Percentiles rank a stretch among this genome's conserved stretches.
These are phyloP conservation scores for Chlamydomonas schloesseri DNA, from an alignment of 139 green algal genomes.

Conservation along the genomic window DNA sequence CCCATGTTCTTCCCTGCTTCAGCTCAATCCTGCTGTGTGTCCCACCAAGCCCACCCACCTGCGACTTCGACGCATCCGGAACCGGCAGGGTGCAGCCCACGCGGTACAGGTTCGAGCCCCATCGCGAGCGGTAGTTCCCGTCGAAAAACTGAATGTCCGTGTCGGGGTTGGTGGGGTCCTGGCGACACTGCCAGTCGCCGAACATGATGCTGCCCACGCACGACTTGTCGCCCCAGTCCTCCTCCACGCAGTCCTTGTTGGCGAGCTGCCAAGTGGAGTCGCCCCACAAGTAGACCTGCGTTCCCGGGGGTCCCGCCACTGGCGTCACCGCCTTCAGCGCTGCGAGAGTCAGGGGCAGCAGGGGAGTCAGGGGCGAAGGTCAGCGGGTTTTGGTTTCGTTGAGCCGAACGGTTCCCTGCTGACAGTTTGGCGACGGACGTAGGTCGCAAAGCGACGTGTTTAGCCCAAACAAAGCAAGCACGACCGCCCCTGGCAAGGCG, in stretches of 20 bases:
- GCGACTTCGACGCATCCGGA: background rate
- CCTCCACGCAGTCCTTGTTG: constrained; percentile 1
- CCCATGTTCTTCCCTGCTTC: too few species aligned
- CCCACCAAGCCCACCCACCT: constrained; percentile 28
- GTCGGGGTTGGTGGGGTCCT: background rate
- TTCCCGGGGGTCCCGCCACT: constrained; percentile 16
- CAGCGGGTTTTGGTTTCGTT: background rate
- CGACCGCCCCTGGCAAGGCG: too few species aligned
- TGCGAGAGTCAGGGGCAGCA: background rate
- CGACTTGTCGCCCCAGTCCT: background rate
- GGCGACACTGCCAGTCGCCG: constrained; percentile 36
- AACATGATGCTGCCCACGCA: constrained; percentile 31
- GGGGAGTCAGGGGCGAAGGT: too few species aligned
- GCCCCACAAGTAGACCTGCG: background rate
- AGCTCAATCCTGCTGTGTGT: too few species aligned
- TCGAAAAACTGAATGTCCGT: background rate
- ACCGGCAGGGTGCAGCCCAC: constrained; percentile 4
- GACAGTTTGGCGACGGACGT: background rate
- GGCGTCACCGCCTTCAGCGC: background rate
- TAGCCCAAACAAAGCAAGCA: too few species aligned
- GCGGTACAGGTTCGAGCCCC: background rate
- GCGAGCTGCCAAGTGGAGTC: constrained; percentile 1
- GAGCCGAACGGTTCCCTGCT: background rate
- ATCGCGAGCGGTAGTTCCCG: background rate
- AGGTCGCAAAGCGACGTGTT: background rate